Conservation (phyloP, 1,284 basidiomycete species). For the Porphyrellus sp. region DNA sequence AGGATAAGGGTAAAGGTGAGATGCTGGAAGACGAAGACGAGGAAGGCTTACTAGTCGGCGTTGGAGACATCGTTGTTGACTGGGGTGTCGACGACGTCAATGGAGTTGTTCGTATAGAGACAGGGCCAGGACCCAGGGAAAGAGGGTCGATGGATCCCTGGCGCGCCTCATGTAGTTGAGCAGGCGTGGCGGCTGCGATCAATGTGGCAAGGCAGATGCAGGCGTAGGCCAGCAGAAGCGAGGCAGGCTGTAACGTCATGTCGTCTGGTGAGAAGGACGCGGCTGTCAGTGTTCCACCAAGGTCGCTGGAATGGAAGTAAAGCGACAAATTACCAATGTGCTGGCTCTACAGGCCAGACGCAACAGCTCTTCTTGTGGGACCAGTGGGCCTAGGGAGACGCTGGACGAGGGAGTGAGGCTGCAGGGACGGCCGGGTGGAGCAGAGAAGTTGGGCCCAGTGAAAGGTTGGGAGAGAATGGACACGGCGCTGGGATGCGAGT, state of each 20-base stretch:
- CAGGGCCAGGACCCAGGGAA: slow-evolving; percentile 9
- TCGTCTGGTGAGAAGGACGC: not conserved
- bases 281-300: not conserved
- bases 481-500: not conserved
- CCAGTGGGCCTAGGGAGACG: not conserved
- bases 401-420: not conserved
- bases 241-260: slow-evolving; percentile 14
- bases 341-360: not conserved
- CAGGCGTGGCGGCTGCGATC: slow-evolving; percentile 14
- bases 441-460: not conserved
- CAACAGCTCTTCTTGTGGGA: not conserved
- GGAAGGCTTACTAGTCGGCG: slow-evolving; percentile 18
- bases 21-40: not conserved
- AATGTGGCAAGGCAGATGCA: slow-evolving; percentile 16
- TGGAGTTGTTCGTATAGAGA: slow-evolving; percentile 5
- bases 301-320: not conserved
- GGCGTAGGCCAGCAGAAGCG: slow-evolving; percentile 1
- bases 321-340: not conserved
- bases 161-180: slow-evolving; percentile 24
- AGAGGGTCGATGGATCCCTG: slow-evolving; percentile 16
- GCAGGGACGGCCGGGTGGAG: not conserved
- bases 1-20: not conserved
- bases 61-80: slow-evolving; percentile 14
- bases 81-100: not conserved
- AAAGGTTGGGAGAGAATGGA: slow-evolving; percentile 1